A percentile compares a stretch with the other conserved stretches of the same genome.
These are phyloP conservation scores for Escovopsis sp. DNA, from an alignment of 2,329 filamentous ascomycete genomes.

Conservation along the genomic window DNA sequence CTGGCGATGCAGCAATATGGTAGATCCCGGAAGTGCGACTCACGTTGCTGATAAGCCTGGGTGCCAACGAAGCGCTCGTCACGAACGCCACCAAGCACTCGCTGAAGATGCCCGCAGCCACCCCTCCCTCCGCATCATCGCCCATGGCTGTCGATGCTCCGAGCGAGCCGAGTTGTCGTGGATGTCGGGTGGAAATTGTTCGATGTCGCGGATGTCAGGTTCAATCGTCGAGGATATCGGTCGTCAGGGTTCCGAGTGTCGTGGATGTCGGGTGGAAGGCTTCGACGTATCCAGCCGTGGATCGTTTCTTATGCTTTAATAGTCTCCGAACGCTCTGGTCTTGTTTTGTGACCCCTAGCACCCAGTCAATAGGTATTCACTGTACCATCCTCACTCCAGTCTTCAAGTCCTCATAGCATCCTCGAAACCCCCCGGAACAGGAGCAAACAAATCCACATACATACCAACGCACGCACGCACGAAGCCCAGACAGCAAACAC, in stretches of 20 bases:
- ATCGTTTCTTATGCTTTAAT: too few relatives aligned
- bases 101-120: slow-evolving; percentile 20
- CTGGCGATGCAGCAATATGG: background rate
- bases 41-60: slow-evolving; percentile 28
- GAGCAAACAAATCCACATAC: too few relatives aligned
- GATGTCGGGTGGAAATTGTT: background rate
- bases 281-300: background rate
- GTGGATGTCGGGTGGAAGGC: background rate
- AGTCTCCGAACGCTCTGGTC: too few relatives aligned
- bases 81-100: slow-evolving; percentile 33
- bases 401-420: too few relatives aligned
- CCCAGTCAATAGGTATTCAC: too few relatives aligned
- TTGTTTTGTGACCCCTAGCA: too few relatives aligned
- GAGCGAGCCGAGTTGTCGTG: background rate
- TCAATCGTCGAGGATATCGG: background rate
- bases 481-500: too few relatives aligned
- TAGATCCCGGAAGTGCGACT: background rate
- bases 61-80: slow-evolving; percentile 24
- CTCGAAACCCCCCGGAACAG: too few relatives aligned
- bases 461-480: too few relatives aligned
- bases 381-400: too few relatives aligned
- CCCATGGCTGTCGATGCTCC: slow-evolving; percentile 13
- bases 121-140: slow-evolving; percentile 12
- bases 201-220: too few relatives aligned
- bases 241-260: background rate